Base-by-base conservation (phyloP, 163 green algal genomes). In the Chlamydomonas reinhardtii region DNA sequence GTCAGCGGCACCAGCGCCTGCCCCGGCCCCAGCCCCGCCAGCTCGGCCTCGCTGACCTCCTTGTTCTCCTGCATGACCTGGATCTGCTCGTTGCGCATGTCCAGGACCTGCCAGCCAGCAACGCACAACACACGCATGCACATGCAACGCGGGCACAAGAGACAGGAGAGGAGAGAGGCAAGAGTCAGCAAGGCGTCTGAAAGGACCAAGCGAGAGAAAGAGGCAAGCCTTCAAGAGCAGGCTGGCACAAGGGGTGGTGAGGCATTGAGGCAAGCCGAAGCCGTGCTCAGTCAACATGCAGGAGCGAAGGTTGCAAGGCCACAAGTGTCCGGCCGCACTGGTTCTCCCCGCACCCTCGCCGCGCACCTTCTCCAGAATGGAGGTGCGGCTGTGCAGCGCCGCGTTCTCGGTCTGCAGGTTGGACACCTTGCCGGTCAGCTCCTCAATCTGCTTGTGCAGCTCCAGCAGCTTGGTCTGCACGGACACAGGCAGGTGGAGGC, bases 81-180 rank as follows among this genome's bases (percentile, higher is more conserved):
- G 66, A 96, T 94, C 86, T 96, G 93, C 89, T 96, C 93, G 68
- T 96, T 94, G 71, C 92, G 89, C 93, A 96, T 96, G 80, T 94
- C 91, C 68, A 96, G 85, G 29, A 96, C 79, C 90, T 87, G 82
- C 15, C 65, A 6, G 22, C n/a, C n/a, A n/a, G n/a, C n/a, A n/a
- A n/a, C n/a, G n/a, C n/a, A n/a, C n/a, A n/a, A n/a, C n/a, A n/a
- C 19, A n/a, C 29, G 61, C 4, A 25, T 52, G 74, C 37, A 11
- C 2, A 39, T 32, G 68, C 59, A 27, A 74, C 32, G 27, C 11
- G 43, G 11, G 43, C 43, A 54, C n/a, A n/a, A n/a, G n/a, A n/a
- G n/a, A n/a, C n/a, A n/a, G n/a, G n/a, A n/a, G n/a, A n/a, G n/a
- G n/a, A n/a, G n/a, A n/a, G n/a, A n/a, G n/a, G n/a, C n/a, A n/a